Conservation (phyloP, 148 eudicot genomes). For the Camellia granthamiana region DNA sequence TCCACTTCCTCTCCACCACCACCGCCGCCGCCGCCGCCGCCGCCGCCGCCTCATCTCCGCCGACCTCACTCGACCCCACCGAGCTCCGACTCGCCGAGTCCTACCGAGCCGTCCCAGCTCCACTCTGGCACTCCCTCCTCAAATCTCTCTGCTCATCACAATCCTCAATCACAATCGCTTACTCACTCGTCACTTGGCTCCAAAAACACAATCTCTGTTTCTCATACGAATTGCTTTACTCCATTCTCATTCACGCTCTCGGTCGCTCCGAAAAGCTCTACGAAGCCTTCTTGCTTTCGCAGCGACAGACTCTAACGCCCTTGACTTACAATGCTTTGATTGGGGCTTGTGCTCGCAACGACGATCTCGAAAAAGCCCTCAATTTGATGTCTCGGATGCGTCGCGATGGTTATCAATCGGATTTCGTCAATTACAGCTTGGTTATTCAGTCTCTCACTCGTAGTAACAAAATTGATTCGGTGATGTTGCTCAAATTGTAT, state of each 20-base stretch:
- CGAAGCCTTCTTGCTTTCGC: constrained; percentile 81
- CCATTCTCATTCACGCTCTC: constrained; percentile 75
- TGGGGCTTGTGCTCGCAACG: constrained; percentile 83
- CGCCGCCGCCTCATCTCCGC: constrained; percentile 26
- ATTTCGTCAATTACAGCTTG: constrained; percentile 73
- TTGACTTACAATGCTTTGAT: constrained; percentile 84
- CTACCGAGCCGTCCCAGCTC: constrained; percentile 83
- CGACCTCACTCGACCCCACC: constrained; percentile 37
- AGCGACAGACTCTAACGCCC: constrained; percentile 58
- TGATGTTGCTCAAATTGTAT: constrained; percentile 51
- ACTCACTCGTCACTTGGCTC: constrained; percentile 65
- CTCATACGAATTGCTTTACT: constrained; percentile 74
- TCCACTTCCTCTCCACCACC: constrained; percentile 43
- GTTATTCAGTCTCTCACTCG: constrained; percentile 69
- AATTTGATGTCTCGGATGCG: constrained; percentile 74
- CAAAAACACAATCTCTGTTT: constrained; percentile 74
- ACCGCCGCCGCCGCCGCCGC: constrained; percentile 3
- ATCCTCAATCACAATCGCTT: constrained; percentile 43
- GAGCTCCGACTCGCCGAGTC: constrained; percentile 67
- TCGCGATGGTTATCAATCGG: constrained; percentile 69
- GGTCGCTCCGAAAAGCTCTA: constrained; percentile 76
- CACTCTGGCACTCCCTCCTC: constrained; percentile 83
- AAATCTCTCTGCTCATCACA: constrained; percentile 57
- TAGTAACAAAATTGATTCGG: constrained; percentile 46
- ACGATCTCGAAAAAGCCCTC: constrained; percentile 77